Base-by-base conservation (phyloP, 495 filamentous ascomycete species). In the Hyaloscypha hepaticicola region DNA sequence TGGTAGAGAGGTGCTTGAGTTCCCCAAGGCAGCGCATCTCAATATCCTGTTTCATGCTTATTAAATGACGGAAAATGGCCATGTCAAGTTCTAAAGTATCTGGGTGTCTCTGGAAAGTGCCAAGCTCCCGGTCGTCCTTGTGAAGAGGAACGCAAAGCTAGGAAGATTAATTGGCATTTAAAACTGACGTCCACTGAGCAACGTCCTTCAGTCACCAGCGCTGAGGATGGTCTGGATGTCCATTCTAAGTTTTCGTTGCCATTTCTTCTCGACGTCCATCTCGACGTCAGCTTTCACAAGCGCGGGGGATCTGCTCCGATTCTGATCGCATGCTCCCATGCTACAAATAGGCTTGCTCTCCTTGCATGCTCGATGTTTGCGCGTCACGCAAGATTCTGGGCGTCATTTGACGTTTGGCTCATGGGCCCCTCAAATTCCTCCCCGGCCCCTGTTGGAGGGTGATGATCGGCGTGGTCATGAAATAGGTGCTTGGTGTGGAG, bases 21-120 rank as follows among this genome's bases (percentile, higher is more conserved):
- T 45, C 38, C 0, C 11, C 38, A 45, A 19, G 11, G 14, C 11
- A 4, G 4, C 9, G 14, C 9, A 11, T 45, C 19, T 16, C 24
- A 41, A 58, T 27, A 53, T 61, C 45, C 45, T 49, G 41, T 60
- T 60, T 60, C 24, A 60, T 27, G 33, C 11, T 57, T 33, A 45
- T 4, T 45, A 19, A 9, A 33, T 45, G 38, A 45, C 4, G 38
- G 16, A 11, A 45, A 45, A 3, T 45, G 38, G 6, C 19, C 9
- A 4, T 16, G 11, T 45, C 38, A 45, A 45, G 38, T 45, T 45
- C n/a, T n/a, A n/a, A n/a, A n/a, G n/a, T 45, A 45, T 45, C 11
- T 14, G 11, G 38, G 38, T 45, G 14, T 45, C 38, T 45, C n/a
- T 45, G 38, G 38, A 45, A 45, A 45, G 38, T 45, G 38, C 38